phyloP scores from a whole-genome alignment of 2,329 filamentous ascomycete species.

The Phaeosphaeria sp. region DNA sequence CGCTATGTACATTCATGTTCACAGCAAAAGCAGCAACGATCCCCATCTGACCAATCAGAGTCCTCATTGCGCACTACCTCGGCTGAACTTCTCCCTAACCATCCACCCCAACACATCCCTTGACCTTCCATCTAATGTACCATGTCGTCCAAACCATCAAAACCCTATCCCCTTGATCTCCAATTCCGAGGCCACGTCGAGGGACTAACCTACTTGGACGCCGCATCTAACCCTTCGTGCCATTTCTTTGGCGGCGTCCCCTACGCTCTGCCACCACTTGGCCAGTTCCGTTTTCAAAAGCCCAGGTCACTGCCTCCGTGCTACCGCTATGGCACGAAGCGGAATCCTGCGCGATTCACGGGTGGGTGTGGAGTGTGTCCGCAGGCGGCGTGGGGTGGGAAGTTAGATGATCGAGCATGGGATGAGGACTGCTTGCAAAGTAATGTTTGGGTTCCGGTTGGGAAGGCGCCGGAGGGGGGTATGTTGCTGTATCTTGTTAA shows the following conservation, averaged over 20 bases:
- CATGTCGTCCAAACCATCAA: constrained; percentile 23
- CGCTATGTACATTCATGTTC: neutral
- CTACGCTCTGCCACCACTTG: constrained; percentile 60
- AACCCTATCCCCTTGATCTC: constrained; percentile 45
- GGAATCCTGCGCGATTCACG: constrained; percentile 55
- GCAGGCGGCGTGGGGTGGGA: constrained; percentile 48
- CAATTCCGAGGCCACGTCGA: constrained; percentile 57
- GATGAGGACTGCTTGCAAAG: constrained; percentile 64
- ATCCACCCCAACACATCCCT: neutral
- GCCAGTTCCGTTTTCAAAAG: constrained; percentile 57
- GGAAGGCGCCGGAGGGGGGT: constrained; percentile 50
- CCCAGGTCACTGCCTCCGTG: constrained; percentile 55
- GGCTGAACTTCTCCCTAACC: neutral
- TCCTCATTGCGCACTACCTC: neutral
- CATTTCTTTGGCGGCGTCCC: constrained; percentile 64
- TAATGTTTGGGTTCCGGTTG: constrained; percentile 62
- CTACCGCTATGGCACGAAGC: constrained; percentile 59
- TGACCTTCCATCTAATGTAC: too few relatives aligned
- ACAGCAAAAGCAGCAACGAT: neutral
- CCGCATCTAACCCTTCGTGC: constrained; percentile 45
- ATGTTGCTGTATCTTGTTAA: neutral
- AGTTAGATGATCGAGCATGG: constrained; percentile 36
- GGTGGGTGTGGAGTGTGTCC: constrained; percentile 56
- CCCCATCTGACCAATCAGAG: neutral
- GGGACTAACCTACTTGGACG: constrained; percentile 54